Conservation (phyloP, 1,284 basidiomycete genomes). For the Microbotryomycetes sp. region DNA sequence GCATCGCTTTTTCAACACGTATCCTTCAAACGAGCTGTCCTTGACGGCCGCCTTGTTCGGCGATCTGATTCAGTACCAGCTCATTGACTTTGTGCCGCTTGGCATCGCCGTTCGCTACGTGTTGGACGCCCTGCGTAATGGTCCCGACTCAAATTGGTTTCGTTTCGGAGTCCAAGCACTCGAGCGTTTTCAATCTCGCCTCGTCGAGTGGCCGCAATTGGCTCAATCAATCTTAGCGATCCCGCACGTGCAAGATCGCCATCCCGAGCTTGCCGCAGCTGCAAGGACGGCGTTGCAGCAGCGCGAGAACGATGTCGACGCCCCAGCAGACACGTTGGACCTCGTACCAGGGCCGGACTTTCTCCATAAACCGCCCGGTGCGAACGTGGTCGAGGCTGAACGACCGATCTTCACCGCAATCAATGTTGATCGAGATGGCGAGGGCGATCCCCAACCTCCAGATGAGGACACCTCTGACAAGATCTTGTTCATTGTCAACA, state of each 20-base stretch:
- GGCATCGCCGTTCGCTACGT: slow-evolving; percentile 97
- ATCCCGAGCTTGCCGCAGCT: slow-evolving; percentile 72
- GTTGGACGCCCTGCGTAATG: slow-evolving; percentile 82
- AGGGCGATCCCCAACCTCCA: slow-evolving; percentile 56
- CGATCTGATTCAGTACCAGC: slow-evolving; percentile 85
- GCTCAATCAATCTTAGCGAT: slow-evolving; percentile 85
- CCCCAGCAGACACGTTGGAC: background rate
- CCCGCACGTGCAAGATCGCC: slow-evolving; percentile 75
- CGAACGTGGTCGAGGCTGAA: slow-evolving; percentile 30
- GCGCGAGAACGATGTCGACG: slow-evolving; percentile 39
- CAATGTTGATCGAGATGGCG: slow-evolving; percentile 40
- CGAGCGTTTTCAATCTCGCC: slow-evolving; percentile 74
- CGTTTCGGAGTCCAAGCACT: slow-evolving; percentile 93
- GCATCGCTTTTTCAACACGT: slow-evolving; percentile 98
- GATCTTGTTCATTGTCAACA: slow-evolving; percentile 97
- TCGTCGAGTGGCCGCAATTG: slow-evolving; percentile 89
- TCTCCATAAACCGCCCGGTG: background rate
- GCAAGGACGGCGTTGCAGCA: slow-evolving; percentile 61
- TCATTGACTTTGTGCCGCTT: slow-evolving; percentile 91
- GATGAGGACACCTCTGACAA: slow-evolving; percentile 85
- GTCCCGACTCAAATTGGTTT: slow-evolving; percentile 87
- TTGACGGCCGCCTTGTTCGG: slow-evolving; percentile 98
- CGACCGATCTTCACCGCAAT: slow-evolving; percentile 63
- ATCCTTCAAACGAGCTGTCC: slow-evolving; percentile 86
- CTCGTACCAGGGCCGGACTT: background rate